Base-by-base conservation (phyloP, 192 early-diverging fungal genomes). In the Coemansia sp. region DNA sequence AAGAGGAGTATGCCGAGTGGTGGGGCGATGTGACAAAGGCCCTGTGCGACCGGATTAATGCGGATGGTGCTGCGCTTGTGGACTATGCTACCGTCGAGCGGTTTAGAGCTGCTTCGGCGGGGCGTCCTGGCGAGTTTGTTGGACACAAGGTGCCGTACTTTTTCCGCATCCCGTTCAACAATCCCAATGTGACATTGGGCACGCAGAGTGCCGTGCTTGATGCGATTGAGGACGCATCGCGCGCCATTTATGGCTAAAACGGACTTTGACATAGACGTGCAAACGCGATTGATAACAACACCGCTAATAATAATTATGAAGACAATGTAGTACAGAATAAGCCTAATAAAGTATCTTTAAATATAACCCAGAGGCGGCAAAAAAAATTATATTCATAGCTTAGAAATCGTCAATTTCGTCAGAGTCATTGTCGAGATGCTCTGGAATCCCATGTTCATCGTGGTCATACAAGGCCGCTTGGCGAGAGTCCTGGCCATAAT, bases 151-250 rank as follows among this genome's bases (percentile, higher is more conserved):
- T 82, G 30, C 62, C 85, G 0, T 82, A 85, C 10, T 93, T 93
- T 62, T 89, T 91, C 68, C 82, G 92, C 34, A 70, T 92, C 8
- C 85, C 88, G 5, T 60, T 90, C 23, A 90, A 92, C 77, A 82
- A 82, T 20, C 89, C 90, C 9, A 46, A 49, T 29, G 58, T 78
- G 27, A 76, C 83, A n/a, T 68, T 81, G 19, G 67, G 72, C 11
- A 82, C 86, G 19, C 67, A 90, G 30, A 60, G 59, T 4, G 59
- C 46, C 20, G 39, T 91, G 0, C 64, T 89, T 20, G 68, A 82
- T 8, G 69, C 70, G n/a, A 86, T 91, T 60, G 86, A 90, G 64
- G 42, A 60, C 6, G 68, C 74, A 6, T 81, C 64, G 9, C 19
- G 14, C 5, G 16, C 42, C 28, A 42, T 24, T 10, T 42, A 42